Evolutionary conservation across 345 rosid species (phyloP), one percentile per base, ranked within the genome.

Genomic region (Brassica carinata): DNA sequence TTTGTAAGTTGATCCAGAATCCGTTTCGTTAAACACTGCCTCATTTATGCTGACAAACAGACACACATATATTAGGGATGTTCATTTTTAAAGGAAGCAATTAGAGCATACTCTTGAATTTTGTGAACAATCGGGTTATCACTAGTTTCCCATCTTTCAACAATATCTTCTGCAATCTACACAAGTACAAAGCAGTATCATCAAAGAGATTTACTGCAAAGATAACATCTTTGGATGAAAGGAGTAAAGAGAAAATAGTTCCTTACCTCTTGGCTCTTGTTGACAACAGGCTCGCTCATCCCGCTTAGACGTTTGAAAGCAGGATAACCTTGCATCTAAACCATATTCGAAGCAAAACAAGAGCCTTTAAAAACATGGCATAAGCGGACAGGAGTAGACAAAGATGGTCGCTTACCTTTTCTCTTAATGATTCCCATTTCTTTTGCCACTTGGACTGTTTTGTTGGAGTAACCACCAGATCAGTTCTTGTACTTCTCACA

Each of bases 101-200:
- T 34, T 73, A 36, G 61, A 75, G 40, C 89, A 69, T 90, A 96
- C 97, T 96, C 98, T 79, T 94, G 99, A 83, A 96, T 92, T 87
- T 92, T 96, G 87, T 91, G 95, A 72, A 94, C 97, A 75, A 96
- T 85, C 33, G 97, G 97, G 82, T 68, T 90, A 81, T 96, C 99
- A 77, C 97, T 94, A 23, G 98, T 96, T 80, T 96, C 99, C 99
- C 98, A 94, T 87, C 87, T 90, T 85, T 96, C 99, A 59, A 85
- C 90, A 85, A 91, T 23, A 76, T 94, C 99, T 81, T 94, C 99
- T 29, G 97, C 97, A 80, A 96, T 85, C 99, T 94, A 87, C 62
- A 33, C 64, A 77, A 19, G 23, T 19, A 19, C 23, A 1, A 19
- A 19, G 23, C 23, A 19, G 23, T 19, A 73, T 69, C 71, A 19